A percentile compares a stretch with the other conserved stretches of the same genome.
Evolutionary conservation across 1,139 yeast genomes (phyloP).

Genomic region (Kurtzmaniella quercitrusa): DNA sequence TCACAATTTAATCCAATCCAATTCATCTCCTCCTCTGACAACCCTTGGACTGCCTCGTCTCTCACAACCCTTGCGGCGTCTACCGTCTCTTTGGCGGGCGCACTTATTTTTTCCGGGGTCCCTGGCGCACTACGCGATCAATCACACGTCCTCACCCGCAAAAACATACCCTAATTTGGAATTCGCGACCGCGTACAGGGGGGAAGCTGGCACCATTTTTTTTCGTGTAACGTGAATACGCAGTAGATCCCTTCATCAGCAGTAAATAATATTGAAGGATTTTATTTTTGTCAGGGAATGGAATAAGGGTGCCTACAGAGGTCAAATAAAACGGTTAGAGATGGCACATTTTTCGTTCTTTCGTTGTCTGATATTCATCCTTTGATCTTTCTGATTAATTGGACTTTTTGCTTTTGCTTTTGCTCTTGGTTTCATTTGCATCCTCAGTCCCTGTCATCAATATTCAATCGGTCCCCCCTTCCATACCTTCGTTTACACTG

Average conservation of each 20-base stretch:
- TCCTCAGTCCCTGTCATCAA: too few relatives aligned
- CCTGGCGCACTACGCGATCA: slow-evolving; percentile 1
- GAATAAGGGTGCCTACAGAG: slow-evolving; percentile 1
- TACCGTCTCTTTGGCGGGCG: neutral
- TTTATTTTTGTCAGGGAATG: neutral
- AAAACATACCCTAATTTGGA: neutral
- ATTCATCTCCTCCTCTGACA: too few relatives aligned
- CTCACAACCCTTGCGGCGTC: neutral
- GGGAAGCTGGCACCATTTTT: neutral
- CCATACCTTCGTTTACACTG: neutral
- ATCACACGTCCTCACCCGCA: neutral
- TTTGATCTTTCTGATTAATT: neutral
- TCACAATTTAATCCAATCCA: too few relatives aligned
- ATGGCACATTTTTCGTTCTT: neutral
- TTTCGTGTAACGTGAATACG: slow-evolving; percentile 3
- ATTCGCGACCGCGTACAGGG: slow-evolving; percentile 4
- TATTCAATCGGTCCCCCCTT: too few relatives aligned
- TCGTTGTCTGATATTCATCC: neutral
- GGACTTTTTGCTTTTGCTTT: neutral
- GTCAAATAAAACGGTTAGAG: slow-evolving; percentile 1
- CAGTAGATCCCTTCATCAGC: neutral
- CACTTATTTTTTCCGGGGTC: neutral
- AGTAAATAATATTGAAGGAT: neutral
- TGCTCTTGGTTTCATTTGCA: neutral
- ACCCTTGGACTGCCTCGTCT: neutral